Base-by-base conservation (phyloP, 2,329 filamentous ascomycete species). In the Apiospora phragmitis region DNA sequence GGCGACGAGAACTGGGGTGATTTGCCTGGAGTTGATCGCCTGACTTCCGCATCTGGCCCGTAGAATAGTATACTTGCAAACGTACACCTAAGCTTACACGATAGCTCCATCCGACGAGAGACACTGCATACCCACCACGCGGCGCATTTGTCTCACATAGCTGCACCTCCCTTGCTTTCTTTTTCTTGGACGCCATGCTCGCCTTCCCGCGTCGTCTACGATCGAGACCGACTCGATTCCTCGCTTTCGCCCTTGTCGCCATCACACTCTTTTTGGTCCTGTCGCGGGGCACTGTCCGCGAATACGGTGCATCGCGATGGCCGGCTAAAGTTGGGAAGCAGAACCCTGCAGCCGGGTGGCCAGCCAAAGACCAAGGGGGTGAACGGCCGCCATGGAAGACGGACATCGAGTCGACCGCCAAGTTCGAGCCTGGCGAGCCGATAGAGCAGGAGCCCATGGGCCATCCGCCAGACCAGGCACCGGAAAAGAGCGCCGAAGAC, bases 191-290 rank as follows among this genome's bases (percentile, higher is more conserved):
- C 55, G 55, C 55, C 55, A 62, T 62, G 55, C 29, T 38, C 32
- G 55, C 32, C 16, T 7, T 51, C 14, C 67, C 67, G 24, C 67
- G 67, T 18, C 67, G 67, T 41, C 67, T 68, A 7, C 45, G 43
- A 18, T 45, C 67, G 67, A 45, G 67, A 16, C 67, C 67, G n/a
- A 51, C 45, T 45, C 67, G 67, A n/a, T 55, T 68, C 29, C 45
- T 68, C 14, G 45, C 45, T 7, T 55, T 68, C n/a, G 45, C 67
- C n/a, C 11, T 68, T 1, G 35, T 68, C 45, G 67, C 45, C 21
- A 11, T 55, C 45, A 38, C 29, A 2, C 43, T 68, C 21, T 68
- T 51, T 45, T 41, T 41, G 67, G 35, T 55, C 4, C 32, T 68
- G 35, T 68, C 43, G 9, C n/a, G 32, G 29, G 29, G 67, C 18